phyloP scores from a whole-genome alignment of 2,329 filamentous ascomycete species.

The Fusarium kyushuense region DNA sequence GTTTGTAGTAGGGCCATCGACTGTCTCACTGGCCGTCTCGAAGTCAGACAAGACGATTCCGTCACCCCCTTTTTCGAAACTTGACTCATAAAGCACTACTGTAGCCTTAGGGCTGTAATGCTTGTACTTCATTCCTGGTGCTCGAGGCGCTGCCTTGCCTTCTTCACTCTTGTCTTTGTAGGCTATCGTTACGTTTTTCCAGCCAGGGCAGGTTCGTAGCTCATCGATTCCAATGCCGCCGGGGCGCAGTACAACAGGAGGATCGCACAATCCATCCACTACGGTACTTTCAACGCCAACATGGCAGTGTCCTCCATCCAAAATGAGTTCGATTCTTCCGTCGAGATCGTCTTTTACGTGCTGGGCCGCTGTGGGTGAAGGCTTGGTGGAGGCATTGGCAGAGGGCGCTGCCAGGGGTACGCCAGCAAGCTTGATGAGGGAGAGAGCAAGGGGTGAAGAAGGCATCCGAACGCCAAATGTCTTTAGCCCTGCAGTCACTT shows the following conservation, averaged over 20 bases:
- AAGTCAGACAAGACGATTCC: constrained; percentile 56
- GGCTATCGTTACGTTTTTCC: constrained; percentile 80
- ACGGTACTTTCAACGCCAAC: constrained; percentile 98
- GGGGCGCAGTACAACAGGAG: constrained; percentile 85
- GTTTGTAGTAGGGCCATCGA: constrained; percentile 43
- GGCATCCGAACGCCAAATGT: constrained; percentile 96
- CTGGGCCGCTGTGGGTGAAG: constrained; percentile 88
- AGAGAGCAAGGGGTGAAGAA: constrained; percentile 82
- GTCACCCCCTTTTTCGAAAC: constrained; percentile 50
- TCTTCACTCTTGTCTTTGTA: constrained; percentile 82
- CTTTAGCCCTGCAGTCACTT: constrained; percentile 86
- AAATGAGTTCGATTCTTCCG: constrained; percentile 84
- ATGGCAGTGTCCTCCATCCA: constrained; percentile 87
- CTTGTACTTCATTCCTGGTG: constrained; percentile 98
- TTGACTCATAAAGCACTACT: constrained; percentile 83
- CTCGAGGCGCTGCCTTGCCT: constrained; percentile 75
- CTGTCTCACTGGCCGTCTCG: constrained; percentile 38
- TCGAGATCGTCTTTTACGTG: constrained; percentile 89
- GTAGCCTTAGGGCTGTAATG: constrained; percentile 94
- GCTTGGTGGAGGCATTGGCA: constrained; percentile 93
- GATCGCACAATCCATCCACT: constrained; percentile 86
- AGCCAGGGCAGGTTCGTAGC: constrained; percentile 78
- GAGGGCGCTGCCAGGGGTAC: constrained; percentile 90
- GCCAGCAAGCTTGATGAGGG: constrained; percentile 83
- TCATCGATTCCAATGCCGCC: constrained; percentile 89